Percentiles rank a stretch among this genome's conserved stretches.
phyloP scores from a whole-genome alignment of 164 flowering plant species.

The Malania oleifera region DNA sequence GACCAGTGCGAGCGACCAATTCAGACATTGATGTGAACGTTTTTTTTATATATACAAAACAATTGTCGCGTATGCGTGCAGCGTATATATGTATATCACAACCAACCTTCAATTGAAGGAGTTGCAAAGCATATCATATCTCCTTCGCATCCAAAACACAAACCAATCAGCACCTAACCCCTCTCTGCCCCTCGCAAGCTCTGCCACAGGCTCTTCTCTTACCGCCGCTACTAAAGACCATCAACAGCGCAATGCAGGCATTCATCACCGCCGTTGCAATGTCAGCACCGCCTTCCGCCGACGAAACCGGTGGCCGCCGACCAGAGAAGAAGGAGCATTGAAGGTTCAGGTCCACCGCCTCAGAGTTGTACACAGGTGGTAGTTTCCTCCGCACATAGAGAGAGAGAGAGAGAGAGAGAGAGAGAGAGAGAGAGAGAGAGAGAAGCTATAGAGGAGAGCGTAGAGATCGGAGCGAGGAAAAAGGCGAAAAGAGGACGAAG shows the following conservation, averaged over 20 bases:
- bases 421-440: conserved; percentile 4
- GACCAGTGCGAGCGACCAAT: conserved; percentile 45
- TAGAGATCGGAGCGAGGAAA: background rate
- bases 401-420: background rate
- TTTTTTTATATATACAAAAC: background rate
- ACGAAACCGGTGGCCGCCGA: conserved; percentile 2
- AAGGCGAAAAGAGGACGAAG: background rate
- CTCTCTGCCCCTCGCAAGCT: background rate
- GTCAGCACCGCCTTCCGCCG: conserved; percentile 5
- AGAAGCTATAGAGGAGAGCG: background rate
- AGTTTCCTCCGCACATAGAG: background rate
- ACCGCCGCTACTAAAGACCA: background rate
- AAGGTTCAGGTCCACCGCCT: too few relatives aligned
- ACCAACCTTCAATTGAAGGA: background rate
- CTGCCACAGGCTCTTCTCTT: background rate
- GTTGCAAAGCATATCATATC: background rate
- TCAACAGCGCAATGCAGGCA: background rate
- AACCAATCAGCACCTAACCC: background rate
- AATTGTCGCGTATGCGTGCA: background rate
- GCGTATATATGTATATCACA: background rate
- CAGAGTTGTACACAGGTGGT: background rate
- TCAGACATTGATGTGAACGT: conserved; percentile 26
- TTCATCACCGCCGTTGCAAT: background rate
- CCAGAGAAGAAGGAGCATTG: too few relatives aligned
- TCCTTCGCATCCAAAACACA: background rate